A percentile compares a stretch with the other conserved stretches of the same genome.
Evolutionary conservation across 345 rosid species (phyloP).

Genomic region (sweet orange (Citrus sinensis)): DVS_A1.0 CM039169.1:20156501-20157000

Average conservation of each 20-base stretch:
- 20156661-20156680: background rate
- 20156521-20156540: background rate
- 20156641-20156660: background rate
- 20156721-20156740: too few relatives aligned
- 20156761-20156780: too few relatives aligned
- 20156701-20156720: background rate
- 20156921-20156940: conserved; percentile 5
- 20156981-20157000: background rate
- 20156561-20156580: background rate
- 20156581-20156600: background rate
- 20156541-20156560: background rate
- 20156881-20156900: conserved; percentile 1
- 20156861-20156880: background rate
- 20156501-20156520: background rate
- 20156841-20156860: background rate
- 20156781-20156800: too few relatives aligned
- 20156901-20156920: conserved; percentile 9
- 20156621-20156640: background rate
- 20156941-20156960: conserved; percentile 4
- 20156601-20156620: background rate
- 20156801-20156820: too few relatives aligned
- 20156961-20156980: conserved; percentile 18
- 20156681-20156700: background rate
- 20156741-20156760: too few relatives aligned
- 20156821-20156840: background rate